Conservation (phyloP, 1,139 yeast species). For the Hansenula sp. region DNA sequence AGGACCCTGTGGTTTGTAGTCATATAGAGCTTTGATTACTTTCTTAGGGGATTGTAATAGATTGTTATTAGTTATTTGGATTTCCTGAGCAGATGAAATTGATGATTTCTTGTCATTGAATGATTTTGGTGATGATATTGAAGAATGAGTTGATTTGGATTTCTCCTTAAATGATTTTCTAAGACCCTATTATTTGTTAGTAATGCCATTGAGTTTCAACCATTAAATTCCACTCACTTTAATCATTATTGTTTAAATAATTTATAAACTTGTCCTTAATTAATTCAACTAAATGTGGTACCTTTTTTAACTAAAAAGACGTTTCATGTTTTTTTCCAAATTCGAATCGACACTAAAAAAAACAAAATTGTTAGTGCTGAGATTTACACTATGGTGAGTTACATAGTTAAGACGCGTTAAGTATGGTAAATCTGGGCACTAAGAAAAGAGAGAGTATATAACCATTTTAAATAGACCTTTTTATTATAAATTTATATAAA, state of each 20-base stretch:
- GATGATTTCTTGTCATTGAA: slow-evolving; percentile 15
- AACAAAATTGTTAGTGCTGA: not conserved
- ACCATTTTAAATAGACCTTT: too few relatives aligned
- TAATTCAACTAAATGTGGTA: too few relatives aligned
- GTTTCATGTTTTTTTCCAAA: not conserved
- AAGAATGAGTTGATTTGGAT: slow-evolving; percentile 16
- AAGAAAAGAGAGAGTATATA: too few relatives aligned
- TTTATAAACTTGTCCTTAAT: too few relatives aligned
- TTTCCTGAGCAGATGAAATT: slow-evolving; percentile 16
- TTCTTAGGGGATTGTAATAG: slow-evolving; percentile 52
- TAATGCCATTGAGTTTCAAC: too few relatives aligned
- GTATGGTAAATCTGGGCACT: too few relatives aligned
- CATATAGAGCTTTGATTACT: slow-evolving; percentile 78
- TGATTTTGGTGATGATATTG: slow-evolving; percentile 21
- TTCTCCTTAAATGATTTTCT: slow-evolving; percentile 24
- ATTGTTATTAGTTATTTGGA: slow-evolving; percentile 17
- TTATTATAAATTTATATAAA: too few relatives aligned
- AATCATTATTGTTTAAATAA: too few relatives aligned
- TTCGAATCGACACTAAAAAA: too few relatives aligned
- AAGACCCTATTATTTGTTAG: slow-evolving; percentile 13
- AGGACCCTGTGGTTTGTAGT: slow-evolving; percentile 74
- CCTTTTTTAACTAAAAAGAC: too few relatives aligned
- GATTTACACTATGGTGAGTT: not conserved
- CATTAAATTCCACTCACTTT: too few relatives aligned
- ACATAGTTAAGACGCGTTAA: not conserved